These are phyloP conservation scores for Alnus rubra DNA, from an alignment of 306 rosid species.

Conservation along the genomic window DNA sequence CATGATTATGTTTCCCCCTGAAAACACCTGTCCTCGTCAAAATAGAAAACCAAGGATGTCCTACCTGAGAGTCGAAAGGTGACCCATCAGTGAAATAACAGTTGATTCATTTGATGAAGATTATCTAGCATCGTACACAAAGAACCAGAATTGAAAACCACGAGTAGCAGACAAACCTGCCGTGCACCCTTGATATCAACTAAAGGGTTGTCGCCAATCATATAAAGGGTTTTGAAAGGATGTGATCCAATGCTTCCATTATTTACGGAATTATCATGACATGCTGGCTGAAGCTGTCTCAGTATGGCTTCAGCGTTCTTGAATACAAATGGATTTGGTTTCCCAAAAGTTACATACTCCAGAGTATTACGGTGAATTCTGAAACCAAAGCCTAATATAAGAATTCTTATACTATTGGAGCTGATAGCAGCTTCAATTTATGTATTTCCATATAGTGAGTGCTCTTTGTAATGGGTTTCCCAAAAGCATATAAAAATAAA, in stretches of 20 bases:
- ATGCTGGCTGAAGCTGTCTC: constrained; percentile 38
- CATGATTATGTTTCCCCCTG: constrained; percentile 79
- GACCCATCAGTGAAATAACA: neutral
- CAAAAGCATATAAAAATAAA: neutral
- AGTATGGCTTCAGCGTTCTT: constrained; percentile 74
- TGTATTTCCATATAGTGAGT: neutral
- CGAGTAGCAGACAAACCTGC: constrained; percentile 50
- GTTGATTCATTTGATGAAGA: constrained; percentile 8
- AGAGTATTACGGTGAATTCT: constrained; percentile 61
- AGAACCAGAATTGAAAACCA: neutral
- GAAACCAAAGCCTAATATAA: constrained; percentile 27
- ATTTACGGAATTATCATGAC: constrained; percentile 23
- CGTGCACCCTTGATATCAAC: constrained; percentile 82
- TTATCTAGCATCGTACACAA: constrained; percentile 8
- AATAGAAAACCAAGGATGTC: constrained; percentile 96
- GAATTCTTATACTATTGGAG: neutral
- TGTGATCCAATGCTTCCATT: constrained; percentile 27
- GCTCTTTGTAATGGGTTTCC: neutral
- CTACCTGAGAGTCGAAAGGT: constrained; percentile 54
- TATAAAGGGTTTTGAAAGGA: constrained; percentile 66
- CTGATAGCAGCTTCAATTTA: neutral
- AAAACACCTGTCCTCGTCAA: constrained; percentile 94
- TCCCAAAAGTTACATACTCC: constrained; percentile 71
- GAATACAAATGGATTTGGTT: constrained; percentile 83
- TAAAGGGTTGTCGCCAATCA: constrained; percentile 96